Evolutionary conservation across 768 basidiomycete species (phyloP), one percentile per base, ranked within the genome.

Genomic region (Lactifluus piperatus): DNA sequence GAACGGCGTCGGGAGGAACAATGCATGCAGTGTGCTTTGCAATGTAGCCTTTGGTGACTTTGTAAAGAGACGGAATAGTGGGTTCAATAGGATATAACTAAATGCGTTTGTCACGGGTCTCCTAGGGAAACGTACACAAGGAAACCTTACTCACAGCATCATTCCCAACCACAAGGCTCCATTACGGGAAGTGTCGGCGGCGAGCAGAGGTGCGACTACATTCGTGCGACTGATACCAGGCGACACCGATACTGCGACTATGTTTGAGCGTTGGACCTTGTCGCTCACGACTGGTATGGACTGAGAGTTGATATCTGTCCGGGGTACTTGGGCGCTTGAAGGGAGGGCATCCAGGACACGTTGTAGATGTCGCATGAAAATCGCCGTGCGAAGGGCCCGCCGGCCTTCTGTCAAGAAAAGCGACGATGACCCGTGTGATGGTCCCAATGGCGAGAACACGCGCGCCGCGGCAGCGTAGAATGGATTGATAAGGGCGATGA

Each of bases 401-500:
- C 74, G 75, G 20, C 88, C 87, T 71, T 91, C 88, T 5, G 70
- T 69, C n/a, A 81, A 71, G 63, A 85, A 75, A 7, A 79, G 62
- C 29, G 65, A 36, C 14, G 55, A 51, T 30, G 62, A 41, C 0
- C 56, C 44, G 13, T 61, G 48, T 4, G 69, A 66, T 9, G 67
- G 70, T 58, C 63, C 73, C 55, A 68, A 62, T 2, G 68, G 11
- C 37, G 72, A 64, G 65, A 78, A 74, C 4, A 73, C 64, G 4
- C 80, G 77, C 3, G 81, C 75, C 0, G 90, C 86, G 1, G 94
- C 91, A 2, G 91, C 85, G 65, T 95, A 97, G 65, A 91, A 91
- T 2, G 92, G 92, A 58, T 93, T 92, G 68, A 94, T 80, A 41
- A 93, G 77, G 56, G 84, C 85, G 68, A 97, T 75, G 63, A 97